These are phyloP conservation scores for Solanum chacoense DNA, from an alignment of 305 asterid genomes.

Conservation along the genomic window DNA sequence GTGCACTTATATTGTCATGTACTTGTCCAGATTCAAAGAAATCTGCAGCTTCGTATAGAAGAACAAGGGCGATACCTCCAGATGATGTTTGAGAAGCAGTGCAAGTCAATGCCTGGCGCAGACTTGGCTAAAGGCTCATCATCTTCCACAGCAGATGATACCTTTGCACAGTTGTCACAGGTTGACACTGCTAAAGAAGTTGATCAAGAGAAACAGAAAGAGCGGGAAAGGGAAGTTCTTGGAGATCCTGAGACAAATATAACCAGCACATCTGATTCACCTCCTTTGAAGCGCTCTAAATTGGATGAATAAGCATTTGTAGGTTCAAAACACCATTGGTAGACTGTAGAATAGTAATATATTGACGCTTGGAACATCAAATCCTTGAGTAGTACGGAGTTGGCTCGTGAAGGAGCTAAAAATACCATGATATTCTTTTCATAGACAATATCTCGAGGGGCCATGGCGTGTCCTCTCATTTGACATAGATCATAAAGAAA, in stretches of 20 bases:
- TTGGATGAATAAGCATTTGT: conserved; percentile 22
- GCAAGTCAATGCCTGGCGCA: conserved; percentile 33
- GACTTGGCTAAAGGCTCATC: conserved; percentile 35
- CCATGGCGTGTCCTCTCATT: background rate
- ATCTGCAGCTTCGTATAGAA: conserved; percentile 78
- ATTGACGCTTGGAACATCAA: background rate
- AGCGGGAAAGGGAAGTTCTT: conserved; percentile 14
- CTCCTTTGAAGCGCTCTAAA: conserved; percentile 55
- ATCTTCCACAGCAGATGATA: conserved; percentile 35
- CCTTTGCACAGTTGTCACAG: conserved; percentile 20
- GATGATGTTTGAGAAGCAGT: conserved; percentile 85
- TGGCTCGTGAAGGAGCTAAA: background rate
- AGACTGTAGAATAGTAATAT: background rate
- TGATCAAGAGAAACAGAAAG: conserved; percentile 20
- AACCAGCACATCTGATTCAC: conserved; percentile 19
- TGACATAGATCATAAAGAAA: background rate
- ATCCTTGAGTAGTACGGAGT: background rate
- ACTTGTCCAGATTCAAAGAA: conserved; percentile 72
- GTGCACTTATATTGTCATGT: background rate
- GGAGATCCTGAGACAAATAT: conserved; percentile 21
- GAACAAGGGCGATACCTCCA: conserved; percentile 81
- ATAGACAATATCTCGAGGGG: background rate
- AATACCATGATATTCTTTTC: background rate
- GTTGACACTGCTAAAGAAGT: conserved; percentile 16
- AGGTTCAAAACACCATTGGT: background rate